These are phyloP conservation scores for Spencermartinsiella europaea DNA, from an alignment of 805 yeast species.

Conservation along the genomic window DNA sequence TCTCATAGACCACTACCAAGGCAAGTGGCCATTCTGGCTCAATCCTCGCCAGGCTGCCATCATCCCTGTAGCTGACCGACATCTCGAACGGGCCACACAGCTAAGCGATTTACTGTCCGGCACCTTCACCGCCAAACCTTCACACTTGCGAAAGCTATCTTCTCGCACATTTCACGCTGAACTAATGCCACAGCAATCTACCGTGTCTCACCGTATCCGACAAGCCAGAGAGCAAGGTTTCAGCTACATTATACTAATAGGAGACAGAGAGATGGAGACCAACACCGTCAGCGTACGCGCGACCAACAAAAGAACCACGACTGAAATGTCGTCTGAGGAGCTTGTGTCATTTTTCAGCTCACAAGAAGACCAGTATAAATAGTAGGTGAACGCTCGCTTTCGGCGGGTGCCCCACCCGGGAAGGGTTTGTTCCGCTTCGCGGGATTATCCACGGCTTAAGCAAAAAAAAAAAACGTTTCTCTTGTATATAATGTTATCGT, in stretches of 20 bases:
- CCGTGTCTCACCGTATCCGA: slow-evolving; percentile 74
- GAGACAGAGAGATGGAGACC: slow-evolving; percentile 70
- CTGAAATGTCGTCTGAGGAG: slow-evolving; percentile 44
- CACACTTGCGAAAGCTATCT: slow-evolving; percentile 41
- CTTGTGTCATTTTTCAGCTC: slow-evolving; percentile 48
- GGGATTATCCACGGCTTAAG: no score
- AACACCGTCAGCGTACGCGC: slow-evolving; percentile 61
- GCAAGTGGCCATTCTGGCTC: slow-evolving; percentile 98
- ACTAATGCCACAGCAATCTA: slow-evolving; percentile 65
- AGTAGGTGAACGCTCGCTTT: no score
- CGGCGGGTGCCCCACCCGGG: no score
- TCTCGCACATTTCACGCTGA: slow-evolving; percentile 67
- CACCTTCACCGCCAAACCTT: not conserved
- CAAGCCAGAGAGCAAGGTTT: slow-evolving; percentile 73
- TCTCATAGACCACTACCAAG: slow-evolving; percentile 81
- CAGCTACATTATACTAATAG: slow-evolving; percentile 76
- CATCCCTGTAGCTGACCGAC: slow-evolving; percentile 69
- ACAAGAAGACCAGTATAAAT: slow-evolving; percentile 47
- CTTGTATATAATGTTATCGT: no score
- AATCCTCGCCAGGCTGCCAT: slow-evolving; percentile 86
- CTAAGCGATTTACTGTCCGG: slow-evolving; percentile 41
- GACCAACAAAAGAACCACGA: slow-evolving; percentile 42
- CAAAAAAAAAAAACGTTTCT: slow-evolving; percentile 1
- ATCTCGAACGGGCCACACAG: slow-evolving; percentile 48
- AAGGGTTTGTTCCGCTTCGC: no score